Evolutionary conservation across 1,139 yeast genomes (phyloP), one percentile per base, ranked within the genome.

Genomic region (Arxiozyma heterogenica): DNA sequence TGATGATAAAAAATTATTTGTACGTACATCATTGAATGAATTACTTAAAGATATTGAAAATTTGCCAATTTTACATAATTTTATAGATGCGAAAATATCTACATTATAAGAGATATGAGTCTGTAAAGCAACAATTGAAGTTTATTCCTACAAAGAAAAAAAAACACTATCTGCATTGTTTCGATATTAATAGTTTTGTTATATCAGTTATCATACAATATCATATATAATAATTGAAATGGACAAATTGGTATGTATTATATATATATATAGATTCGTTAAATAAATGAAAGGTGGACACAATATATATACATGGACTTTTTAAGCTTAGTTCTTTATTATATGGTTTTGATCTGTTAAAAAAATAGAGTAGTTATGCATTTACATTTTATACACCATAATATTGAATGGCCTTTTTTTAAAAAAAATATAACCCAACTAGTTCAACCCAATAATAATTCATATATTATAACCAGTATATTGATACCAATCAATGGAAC

Each of bases 401-500:
- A 23, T 23, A 23, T 44, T n/a, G 21, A 17, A 21, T 2, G 21
- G 25, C 27, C 21, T 22, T 22, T 22, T 22, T 38, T 21, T 20
- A 41, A 18, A 25, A 49, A 41, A 20, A 25, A 18, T 42, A 41
- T 49, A 27, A 27, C 38, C 21, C 20, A 25, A 34, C 25, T 11
- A 5, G 21, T 11, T 51, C 48, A 57, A 49, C 95, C 95, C 59
- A 86, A 72, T n/a, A 86, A 68, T 62, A 87, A 70, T 68, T 86
- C 93, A 72, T 87, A 87, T 27, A 82, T 59, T 54, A 87, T 85
- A 45, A 87, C 86, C 46, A 83, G 57, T 9, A 82, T 71, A 65
- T 87, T 87, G 49, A 85, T 75, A 21, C 80, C 80, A 54, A 87
- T 86, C 60, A 87, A 74, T 21, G 94, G 91, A 42, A 88, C 80